Evolutionary conservation across 345 rosid genomes (phyloP).

Genomic region (Citropsis articulata): DNA sequence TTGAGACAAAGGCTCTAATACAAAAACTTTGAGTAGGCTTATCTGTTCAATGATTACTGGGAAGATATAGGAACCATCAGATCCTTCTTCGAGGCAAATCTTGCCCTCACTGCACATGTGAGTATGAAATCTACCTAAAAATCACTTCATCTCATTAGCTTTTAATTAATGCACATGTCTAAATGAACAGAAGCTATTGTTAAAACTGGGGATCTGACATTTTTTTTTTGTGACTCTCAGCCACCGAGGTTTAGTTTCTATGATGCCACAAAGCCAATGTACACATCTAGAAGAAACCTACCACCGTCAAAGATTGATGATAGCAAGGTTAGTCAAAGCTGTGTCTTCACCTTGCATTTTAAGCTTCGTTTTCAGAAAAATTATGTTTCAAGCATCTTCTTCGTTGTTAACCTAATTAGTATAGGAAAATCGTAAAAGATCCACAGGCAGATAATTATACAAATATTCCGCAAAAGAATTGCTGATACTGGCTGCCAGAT

Average conservation of each 20-base stretch:
- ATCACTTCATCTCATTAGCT: neutral
- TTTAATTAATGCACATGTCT: neutral
- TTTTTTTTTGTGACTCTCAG: conserved; percentile 37
- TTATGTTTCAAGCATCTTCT: neutral
- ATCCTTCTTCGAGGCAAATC: conserved; percentile 94
- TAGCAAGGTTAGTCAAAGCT: conserved; percentile 50
- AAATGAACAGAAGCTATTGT: neutral
- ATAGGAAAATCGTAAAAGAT: neutral
- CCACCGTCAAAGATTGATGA: conserved; percentile 80
- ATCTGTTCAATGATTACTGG: conserved; percentile 93
- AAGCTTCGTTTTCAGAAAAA: neutral
- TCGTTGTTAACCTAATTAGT: neutral
- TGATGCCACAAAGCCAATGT: conserved; percentile 82
- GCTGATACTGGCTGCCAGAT: neutral
- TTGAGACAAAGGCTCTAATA: neutral
- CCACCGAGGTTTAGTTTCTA: conserved; percentile 94
- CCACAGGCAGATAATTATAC: neutral
- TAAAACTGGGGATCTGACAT: conserved; percentile 3
- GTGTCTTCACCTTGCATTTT: conserved; percentile 5
- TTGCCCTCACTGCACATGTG: conserved; percentile 92
- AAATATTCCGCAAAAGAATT: neutral
- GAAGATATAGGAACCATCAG: conserved; percentile 97
- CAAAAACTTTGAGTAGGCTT: conserved; percentile 59
- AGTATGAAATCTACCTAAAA: conserved; percentile 16
- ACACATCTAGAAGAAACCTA: conserved; percentile 89